These are phyloP conservation scores for Eutrema heterophyllum DNA, from an alignment of 345 rosid species.

Conservation along the genomic window DNA sequence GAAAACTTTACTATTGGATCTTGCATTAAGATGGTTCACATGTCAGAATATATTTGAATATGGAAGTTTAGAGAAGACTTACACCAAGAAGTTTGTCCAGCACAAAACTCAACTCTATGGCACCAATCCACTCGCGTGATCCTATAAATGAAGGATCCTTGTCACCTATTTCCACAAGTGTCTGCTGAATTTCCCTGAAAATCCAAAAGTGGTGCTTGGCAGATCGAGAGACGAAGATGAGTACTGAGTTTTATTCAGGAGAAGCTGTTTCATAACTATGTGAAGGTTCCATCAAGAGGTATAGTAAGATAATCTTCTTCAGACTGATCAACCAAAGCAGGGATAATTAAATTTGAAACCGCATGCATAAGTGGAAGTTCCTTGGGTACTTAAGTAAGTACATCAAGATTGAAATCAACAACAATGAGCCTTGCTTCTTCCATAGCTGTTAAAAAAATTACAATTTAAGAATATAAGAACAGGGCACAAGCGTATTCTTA, in stretches of 20 bases:
- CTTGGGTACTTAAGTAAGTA: slow-evolving; percentile 70
- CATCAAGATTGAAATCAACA: slow-evolving; percentile 68
- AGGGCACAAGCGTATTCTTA: neutral
- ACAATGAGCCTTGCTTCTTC: slow-evolving; percentile 63
- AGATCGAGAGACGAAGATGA: neutral
- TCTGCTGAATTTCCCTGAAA: slow-evolving; percentile 78
- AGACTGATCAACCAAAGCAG: slow-evolving; percentile 75
- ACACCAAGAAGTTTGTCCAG: slow-evolving; percentile 98
- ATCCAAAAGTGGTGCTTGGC: slow-evolving; percentile 4
- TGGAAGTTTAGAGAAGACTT: slow-evolving; percentile 34
- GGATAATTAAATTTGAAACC: slow-evolving; percentile 59
- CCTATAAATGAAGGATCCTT: slow-evolving; percentile 84
- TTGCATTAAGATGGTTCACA: neutral
- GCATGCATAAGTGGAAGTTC: slow-evolving; percentile 57
- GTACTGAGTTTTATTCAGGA: neutral
- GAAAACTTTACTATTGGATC: too few species aligned
- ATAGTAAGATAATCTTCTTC: slow-evolving; percentile 49
- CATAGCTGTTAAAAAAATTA: slow-evolving; percentile 42
- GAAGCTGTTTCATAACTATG: slow-evolving; percentile 52
- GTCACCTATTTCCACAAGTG: slow-evolving; percentile 92
- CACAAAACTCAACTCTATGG: slow-evolving; percentile 92
- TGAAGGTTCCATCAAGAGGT: slow-evolving; percentile 60
- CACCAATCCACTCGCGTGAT: slow-evolving; percentile 96
- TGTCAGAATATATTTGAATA: neutral
- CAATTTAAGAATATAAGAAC: neutral